Percentiles rank a stretch among this genome's conserved stretches.
Evolutionary conservation across 768 basidiomycete species (phyloP).

Genomic region (Pleurotus citrinopileatus): DNA sequence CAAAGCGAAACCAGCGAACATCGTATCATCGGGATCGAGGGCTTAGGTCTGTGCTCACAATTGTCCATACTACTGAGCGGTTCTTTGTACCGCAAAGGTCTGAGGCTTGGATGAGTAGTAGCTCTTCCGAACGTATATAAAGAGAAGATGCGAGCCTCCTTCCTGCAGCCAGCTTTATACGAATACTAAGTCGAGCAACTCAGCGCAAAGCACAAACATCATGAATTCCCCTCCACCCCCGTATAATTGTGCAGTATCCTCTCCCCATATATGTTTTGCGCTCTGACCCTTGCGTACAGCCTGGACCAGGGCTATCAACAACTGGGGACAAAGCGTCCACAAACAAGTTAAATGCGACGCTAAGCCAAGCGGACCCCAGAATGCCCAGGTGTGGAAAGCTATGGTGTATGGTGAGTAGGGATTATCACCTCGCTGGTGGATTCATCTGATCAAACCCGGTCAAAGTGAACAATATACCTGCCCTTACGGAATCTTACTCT

Average conservation of each 20-base stretch:
- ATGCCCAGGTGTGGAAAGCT: constrained; percentile 23
- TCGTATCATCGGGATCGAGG: neutral
- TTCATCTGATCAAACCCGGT: neutral
- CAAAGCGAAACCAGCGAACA: neutral
- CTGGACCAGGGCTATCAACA: constrained; percentile 21
- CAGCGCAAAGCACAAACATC: neutral
- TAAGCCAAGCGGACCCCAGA: constrained; percentile 17
- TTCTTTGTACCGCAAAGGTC: no score
- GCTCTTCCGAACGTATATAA: no score
- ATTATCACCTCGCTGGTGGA: neutral
- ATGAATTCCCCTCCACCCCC: neutral
- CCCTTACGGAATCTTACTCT: no score
- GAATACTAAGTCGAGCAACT: no score
- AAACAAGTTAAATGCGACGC: constrained; percentile 13
- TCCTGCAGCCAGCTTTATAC: neutral
- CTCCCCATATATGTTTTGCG: no score
- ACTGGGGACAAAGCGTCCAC: constrained; percentile 8
- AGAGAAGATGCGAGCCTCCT: neutral
- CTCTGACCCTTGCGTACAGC: neutral
- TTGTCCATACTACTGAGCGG: no score
- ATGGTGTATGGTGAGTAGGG: constrained; percentile 24
- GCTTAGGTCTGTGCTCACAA: neutral
- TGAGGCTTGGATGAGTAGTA: no score
- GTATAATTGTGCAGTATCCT: neutral
- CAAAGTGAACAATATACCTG: no score